Evolutionary conservation across 176 grass and related monocot genomes (phyloP).

Genomic region (Paspalum vaginatum): DNA sequence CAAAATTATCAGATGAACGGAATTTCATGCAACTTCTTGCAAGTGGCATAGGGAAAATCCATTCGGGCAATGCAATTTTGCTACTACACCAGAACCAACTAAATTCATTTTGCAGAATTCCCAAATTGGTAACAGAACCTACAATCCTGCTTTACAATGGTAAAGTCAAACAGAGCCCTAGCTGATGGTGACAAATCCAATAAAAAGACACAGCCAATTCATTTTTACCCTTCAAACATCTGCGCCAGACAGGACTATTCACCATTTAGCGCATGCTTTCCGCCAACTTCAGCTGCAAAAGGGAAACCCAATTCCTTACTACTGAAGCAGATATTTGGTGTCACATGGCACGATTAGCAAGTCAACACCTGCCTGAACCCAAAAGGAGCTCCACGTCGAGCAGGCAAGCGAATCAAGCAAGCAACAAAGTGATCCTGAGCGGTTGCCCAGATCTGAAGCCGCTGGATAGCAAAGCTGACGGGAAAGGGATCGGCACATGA

Average conservation of each 20-base stretch:
- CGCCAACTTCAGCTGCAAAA: conserved; percentile 22
- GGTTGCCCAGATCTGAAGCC: conserved; percentile 27
- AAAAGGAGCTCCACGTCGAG: conserved; percentile 12
- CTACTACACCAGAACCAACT: background rate
- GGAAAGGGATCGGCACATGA: background rate
- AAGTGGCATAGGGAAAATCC: background rate
- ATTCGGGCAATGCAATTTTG: background rate
- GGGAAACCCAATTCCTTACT: background rate
- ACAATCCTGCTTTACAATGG: background rate
- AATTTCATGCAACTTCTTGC: background rate
- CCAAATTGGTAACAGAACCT: background rate
- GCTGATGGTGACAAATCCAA: background rate
- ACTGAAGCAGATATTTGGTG: background rate
- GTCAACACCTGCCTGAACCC: conserved; percentile 13
- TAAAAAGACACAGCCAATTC: background rate
- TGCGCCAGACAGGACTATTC: background rate
- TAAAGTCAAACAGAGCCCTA: background rate
- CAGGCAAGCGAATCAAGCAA: conserved; percentile 22
- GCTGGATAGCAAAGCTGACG: background rate
- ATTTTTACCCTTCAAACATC: conserved; percentile 13
- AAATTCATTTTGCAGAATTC: conserved; percentile 4
- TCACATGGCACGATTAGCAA: conserved; percentile 16
- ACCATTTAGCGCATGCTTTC: background rate
- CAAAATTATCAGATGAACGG: background rate
- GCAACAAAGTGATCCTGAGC: background rate